Evolutionary conservation across 306 rosid species (phyloP).

Genomic region (Pterocarpus santalinus): DNA sequence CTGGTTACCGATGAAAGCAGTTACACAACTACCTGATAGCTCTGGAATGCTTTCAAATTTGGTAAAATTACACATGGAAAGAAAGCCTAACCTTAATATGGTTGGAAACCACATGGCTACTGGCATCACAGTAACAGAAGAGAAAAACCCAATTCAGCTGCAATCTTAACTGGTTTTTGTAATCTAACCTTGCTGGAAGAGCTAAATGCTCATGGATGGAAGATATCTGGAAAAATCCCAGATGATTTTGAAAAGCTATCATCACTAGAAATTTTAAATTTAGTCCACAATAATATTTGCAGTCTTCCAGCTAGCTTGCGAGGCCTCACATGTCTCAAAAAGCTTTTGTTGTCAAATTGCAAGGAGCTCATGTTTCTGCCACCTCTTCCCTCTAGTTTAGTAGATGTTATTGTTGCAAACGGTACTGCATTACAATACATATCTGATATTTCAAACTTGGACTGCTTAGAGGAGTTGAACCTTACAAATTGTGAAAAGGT

Average conservation of each 20-base stretch:
- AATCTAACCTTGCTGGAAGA: conserved; percentile 49
- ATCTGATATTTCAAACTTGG: conserved; percentile 62
- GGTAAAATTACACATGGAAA: conserved; percentile 49
- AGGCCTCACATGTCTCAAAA: conserved; percentile 53
- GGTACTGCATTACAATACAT: conserved; percentile 53
- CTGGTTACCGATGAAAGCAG: conserved; percentile 48
- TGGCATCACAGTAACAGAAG: not conserved
- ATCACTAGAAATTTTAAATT: conserved; percentile 48
- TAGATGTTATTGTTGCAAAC: conserved; percentile 50
- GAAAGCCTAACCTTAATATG: conserved; percentile 31
- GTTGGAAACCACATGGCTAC: not conserved
- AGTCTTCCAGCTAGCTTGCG: conserved; percentile 66
- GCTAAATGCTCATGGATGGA: conserved; percentile 57
- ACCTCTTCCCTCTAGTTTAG: conserved; percentile 67
- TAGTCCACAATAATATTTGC: conserved; percentile 51
- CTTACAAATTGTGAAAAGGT: conserved; percentile 63
- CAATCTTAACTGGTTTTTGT: conserved; percentile 55
- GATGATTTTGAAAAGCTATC: conserved; percentile 64
- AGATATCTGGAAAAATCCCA: conserved; percentile 59
- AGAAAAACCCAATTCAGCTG: conserved; percentile 33
- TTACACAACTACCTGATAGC: conserved; percentile 59
- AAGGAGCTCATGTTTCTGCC: conserved; percentile 59
- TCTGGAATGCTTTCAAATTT: conserved; percentile 63
- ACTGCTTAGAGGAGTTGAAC: conserved; percentile 49
- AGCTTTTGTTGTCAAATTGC: conserved; percentile 55